Base-by-base conservation (phyloP, 441 rosid genomes). In the Arabidopsis hybrid region DNA sequence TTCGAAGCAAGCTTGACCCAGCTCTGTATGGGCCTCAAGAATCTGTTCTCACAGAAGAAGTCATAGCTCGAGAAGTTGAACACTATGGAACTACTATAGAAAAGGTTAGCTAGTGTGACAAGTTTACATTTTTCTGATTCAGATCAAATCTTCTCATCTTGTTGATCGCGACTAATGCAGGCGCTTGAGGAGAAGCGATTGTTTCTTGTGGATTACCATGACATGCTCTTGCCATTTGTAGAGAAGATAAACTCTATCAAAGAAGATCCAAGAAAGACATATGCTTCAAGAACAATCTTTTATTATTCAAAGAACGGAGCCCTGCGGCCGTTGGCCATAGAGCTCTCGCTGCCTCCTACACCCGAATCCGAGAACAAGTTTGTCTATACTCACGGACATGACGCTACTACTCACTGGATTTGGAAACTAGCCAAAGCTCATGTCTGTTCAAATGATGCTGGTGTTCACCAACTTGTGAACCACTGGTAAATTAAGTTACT, bases 341-440 rank as follows among this genome's bases (percentile, higher is more conserved):
- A 95, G 87, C 97, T 92, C 76, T 84, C 97, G 6, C 81, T 92
- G 55, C 94, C 96, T 83, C 91, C 93, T 0, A 76, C 87, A 3
- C 42, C 82, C 5, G 84, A 87, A 13, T 85, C 81, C 7, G 45
- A 73, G 62, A 89, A 85, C 73, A 95, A 92, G 72, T 77, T 38
- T 34, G 86, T 89, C 62, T 87, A 84, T 66, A 83, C 85, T 21
- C 93, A 88, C 16, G 95, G 99, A 0, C 96, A 89, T 72, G 91
- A 88, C 63, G 95, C 95, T 18, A 95, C 97, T 7, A 71, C 87
- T 34, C 91, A 95, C 60, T 90, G 99, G 99, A 82, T 84, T 29
- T 95, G 99, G 99, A 92, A 95, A 73, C 85, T 86, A 67, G 97
- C 99, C 26, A 95, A 95, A 84, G 97, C 99, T 67, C 99, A 95